Evolutionary conservation across 352 stramenopile genomes (phyloP), one percentile per base, ranked within the genome.

Genomic region (Globisporangium spiculum): DNA sequence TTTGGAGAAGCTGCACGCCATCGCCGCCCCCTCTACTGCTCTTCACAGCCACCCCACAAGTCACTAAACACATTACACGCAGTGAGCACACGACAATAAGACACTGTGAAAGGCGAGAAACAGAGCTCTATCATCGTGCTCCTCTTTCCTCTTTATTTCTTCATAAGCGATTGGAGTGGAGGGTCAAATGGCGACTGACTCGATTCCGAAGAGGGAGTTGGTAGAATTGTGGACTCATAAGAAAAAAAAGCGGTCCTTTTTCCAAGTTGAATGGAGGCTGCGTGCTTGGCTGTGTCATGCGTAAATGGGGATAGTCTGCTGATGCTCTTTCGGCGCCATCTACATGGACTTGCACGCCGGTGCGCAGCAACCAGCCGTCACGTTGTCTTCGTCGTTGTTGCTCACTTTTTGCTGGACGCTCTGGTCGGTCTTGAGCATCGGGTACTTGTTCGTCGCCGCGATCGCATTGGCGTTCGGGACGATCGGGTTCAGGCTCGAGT

Each of bases 351-450:
- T 68, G 72, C 81, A 93, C 18, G 7, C 53, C 26, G 83, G 83
- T 18, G 79, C 81, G 66, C 85, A 93, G 71, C 85, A 93, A 48
- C 76, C 77, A 16, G 72, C 73, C 44, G 79, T 74, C 20, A 82
- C 60, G 54, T 75, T 64, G 56, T 76, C 67, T 27, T 81, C 72
- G 30, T 80, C 80, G n/a, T 77, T 60, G 63, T 67, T 50, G 32
- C 65, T 70, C 63, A 70, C 60, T 34, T 78, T 74, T 57, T 78
- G 67, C 54, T 68, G 72, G 32, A 93, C 75, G 59, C 77, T 80
- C 69, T 93, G 83, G 68, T 93, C 81, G 3, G 80, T 90, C 73
- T 86, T 93, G 57, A 93, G 73, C 83, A 93, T 91, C 16, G 85
- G 85, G 71, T 91, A 93, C 72, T 86, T 86, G 46, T 63, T 67